phyloP scores from a whole-genome alignment of 2,329 filamentous ascomycete genomes.

The Aspergillus sp. region DNA sequence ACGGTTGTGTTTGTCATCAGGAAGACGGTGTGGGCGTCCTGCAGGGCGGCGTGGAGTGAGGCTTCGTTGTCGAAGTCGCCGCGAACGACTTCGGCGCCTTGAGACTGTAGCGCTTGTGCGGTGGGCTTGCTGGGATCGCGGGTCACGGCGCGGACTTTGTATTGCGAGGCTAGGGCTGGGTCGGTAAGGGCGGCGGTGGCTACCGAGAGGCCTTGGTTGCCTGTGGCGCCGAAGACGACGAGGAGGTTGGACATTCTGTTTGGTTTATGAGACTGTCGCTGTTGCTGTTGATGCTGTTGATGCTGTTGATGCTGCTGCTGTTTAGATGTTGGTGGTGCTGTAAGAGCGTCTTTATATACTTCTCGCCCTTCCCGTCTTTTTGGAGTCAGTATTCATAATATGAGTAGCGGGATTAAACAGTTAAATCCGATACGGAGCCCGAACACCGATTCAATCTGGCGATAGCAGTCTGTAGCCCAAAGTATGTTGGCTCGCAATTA shows the following conservation, averaged over 20 bases:
- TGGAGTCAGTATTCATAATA: too few species aligned
- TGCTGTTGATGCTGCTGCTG: too few species aligned
- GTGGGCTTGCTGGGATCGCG: slow-evolving; percentile 25
- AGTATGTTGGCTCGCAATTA: too few species aligned
- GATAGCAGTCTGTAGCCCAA: too few species aligned
- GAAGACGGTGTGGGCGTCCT: slow-evolving; percentile 39
- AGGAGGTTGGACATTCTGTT: slow-evolving; percentile 14
- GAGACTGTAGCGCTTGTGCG: slow-evolving; percentile 9
- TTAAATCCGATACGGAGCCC: too few species aligned
- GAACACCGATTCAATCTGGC: too few species aligned
- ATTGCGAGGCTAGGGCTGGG: slow-evolving; percentile 34
- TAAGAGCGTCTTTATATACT: too few species aligned
- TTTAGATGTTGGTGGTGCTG: too few species aligned
- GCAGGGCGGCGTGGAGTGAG: slow-evolving; percentile 32
- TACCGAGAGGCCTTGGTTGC: slow-evolving; percentile 41
- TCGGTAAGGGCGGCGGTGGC: slow-evolving; percentile 36
- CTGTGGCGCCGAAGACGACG: slow-evolving; percentile 42
- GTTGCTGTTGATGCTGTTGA: too few species aligned
- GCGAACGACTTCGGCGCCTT: slow-evolving; percentile 17
- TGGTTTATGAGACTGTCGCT: too few species aligned
- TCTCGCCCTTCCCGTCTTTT: too few species aligned
- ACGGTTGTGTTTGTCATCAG: slow-evolving; percentile 17
- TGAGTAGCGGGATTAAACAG: too few species aligned
- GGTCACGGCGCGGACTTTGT: slow-evolving; percentile 40
- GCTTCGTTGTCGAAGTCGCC: slow-evolving; percentile 30